phyloP scores from a whole-genome alignment of 2,329 filamentous ascomycete genomes.

The Paraconiothyrium sp. region DNA sequence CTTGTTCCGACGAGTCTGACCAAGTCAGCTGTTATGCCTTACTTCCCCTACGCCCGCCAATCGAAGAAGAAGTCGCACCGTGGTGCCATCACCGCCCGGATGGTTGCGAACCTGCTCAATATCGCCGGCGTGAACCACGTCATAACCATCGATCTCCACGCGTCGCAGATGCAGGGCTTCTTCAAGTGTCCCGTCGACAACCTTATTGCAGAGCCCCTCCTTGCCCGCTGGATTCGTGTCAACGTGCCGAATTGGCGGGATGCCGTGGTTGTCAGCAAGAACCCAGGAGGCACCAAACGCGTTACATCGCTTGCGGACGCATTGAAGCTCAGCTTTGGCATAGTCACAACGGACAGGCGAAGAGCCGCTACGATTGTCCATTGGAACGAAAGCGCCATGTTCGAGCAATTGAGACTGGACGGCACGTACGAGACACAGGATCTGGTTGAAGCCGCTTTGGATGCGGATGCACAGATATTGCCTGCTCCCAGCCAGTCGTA shows the following conservation, averaged over 20 bases:
- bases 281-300: slow-evolving; percentile 94
- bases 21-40: slow-evolving; percentile 79
- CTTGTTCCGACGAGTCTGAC: slow-evolving; percentile 25
- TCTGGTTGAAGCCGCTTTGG: slow-evolving; percentile 41
- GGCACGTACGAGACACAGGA: slow-evolving; percentile 52
- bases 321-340: slow-evolving; percentile 95
- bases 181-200: slow-evolving; percentile 98
- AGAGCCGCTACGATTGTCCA: slow-evolving; percentile 61
- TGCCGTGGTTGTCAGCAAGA: slow-evolving; percentile 97
- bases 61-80: slow-evolving; percentile 99
- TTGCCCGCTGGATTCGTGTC: slow-evolving; percentile 92
- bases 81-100: slow-evolving; percentile 93
- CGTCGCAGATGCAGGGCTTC: slow-evolving; percentile 97
- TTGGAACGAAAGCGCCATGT: slow-evolving; percentile 80
- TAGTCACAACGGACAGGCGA: slow-evolving; percentile 81
- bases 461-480: slow-evolving; percentile 47
- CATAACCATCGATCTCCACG: slow-evolving; percentile 94
- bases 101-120: slow-evolving; percentile 93
- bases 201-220: slow-evolving; percentile 91
- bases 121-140: slow-evolving; percentile 97
- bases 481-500: slow-evolving; percentile 36
- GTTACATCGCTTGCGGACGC: slow-evolving; percentile 96
- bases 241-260: slow-evolving; percentile 89
- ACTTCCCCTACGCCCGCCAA: slow-evolving; percentile 99
- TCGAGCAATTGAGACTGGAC: slow-evolving; percentile 58